These are phyloP conservation scores for Phragmites australis DNA, from an alignment of 176 grass and related monocot species.

Conservation along the genomic window DNA sequence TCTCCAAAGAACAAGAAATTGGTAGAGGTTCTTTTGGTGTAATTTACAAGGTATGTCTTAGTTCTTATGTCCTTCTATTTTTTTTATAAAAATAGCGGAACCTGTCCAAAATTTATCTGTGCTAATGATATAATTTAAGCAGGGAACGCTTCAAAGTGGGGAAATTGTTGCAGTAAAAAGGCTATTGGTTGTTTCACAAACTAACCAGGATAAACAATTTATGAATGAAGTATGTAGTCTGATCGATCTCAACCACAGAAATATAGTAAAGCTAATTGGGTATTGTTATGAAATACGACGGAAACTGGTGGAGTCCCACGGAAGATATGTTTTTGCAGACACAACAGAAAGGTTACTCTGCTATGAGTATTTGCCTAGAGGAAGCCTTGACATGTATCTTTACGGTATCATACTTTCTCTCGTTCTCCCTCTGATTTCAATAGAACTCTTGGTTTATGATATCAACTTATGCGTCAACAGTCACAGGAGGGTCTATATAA, in stretches of 20 bases:
- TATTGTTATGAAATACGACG: conserved; percentile 25
- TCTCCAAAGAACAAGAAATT: background rate
- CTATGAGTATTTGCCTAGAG: conserved; percentile 30
- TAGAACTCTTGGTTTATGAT: background rate
- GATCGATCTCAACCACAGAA: conserved; percentile 10
- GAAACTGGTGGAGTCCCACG: background rate
- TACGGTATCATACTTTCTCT: background rate
- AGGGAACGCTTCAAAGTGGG: conserved; percentile 19
- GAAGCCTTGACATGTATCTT: conserved; percentile 37
- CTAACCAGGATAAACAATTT: conserved; percentile 15
- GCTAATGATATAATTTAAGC: background rate
- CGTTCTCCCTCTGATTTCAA: background rate
- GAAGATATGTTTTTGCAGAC: background rate
- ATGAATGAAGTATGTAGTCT: conserved; percentile 7
- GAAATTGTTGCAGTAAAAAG: conserved; percentile 29
- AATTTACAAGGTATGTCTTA: conserved; percentile 36
- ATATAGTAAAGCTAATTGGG: conserved; percentile 26
- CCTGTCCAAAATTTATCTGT: background rate
- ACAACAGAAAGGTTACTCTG: conserved; percentile 1
- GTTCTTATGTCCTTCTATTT: background rate
- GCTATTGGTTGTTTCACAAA: background rate
- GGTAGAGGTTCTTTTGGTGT: conserved; percentile 25
- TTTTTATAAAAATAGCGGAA: background rate
- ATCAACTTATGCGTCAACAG: background rate
- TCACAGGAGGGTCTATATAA: background rate